Evolutionary conservation across 371 early-diverging fungal genomes (phyloP), one percentile per base, ranked within the genome.

Genomic region (Batkoa obscura): DNA sequence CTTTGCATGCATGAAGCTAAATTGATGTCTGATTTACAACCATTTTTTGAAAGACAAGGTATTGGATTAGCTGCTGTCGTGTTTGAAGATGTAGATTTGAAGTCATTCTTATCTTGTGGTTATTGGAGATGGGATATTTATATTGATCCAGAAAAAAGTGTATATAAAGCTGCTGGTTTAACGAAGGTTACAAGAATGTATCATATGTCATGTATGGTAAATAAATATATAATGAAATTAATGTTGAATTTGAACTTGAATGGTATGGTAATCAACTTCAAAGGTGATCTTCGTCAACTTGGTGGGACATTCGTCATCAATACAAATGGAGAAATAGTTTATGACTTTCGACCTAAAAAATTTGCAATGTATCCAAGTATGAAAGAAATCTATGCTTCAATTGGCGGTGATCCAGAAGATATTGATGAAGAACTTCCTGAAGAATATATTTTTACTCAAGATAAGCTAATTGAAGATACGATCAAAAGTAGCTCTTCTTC

Each of bases 361-460:
- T 35, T 53, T 2, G 53, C 38, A 8, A 53, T 53, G 53, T 53
- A 15, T n/a, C 53, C 53, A 6, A 34, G 34, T n/a, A 38, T 38
- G 15, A 34, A 53, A n/a, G 53, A 53, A 30, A 53, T 53, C 35
- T 53, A 53, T 38, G 37, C 53, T 2, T 15, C 42, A 6, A 23
- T 53, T n/a, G 53, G 53, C 3, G 53, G 53, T 4, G 53, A 53
- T 39, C 53, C 53, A 17, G 34, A 10, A 4, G 53, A 53, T 12
- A 3, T 53, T 6, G 53, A 53, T 23, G 10, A 59, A 13, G 59
- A 59, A 2, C 59, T 59, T n/a, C n/a, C n/a, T n/a, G n/a, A n/a
- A n/a, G n/a, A n/a, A n/a, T n/a, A n/a, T n/a, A n/a, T n/a, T n/a
- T n/a, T n/a, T n/a, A n/a, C n/a, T n/a, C n/a, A n/a, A n/a, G n/a